These are phyloP conservation scores for Incumbomyces lentus DNA, from an alignment of 2,329 filamentous ascomycete species.

Conservation along the genomic window DNA sequence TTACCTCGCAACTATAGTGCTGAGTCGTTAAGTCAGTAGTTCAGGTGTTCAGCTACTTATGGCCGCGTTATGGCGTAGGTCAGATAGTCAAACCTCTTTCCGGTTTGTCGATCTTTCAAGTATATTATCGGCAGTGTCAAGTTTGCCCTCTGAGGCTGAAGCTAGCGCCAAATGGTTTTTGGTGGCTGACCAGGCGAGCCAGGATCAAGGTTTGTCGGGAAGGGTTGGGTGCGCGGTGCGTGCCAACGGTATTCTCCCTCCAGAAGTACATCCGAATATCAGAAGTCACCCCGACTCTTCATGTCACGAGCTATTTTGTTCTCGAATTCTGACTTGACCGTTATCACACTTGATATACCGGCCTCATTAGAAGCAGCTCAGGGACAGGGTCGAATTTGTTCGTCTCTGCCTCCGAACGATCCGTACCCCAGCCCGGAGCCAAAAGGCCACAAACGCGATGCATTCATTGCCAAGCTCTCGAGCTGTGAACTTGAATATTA, in stretches of 20 bases:
- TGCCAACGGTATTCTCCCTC: no score
- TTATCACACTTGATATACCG: conserved; percentile 49
- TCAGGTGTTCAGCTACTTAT: no score
- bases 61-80: no score
- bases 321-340: conserved; percentile 34
- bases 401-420: conserved; percentile 32
- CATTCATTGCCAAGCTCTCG: conserved; percentile 29
- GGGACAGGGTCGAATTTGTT: conserved; percentile 30
- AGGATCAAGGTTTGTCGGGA: not conserved
- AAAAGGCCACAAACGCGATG: conserved; percentile 36
- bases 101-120: no score
- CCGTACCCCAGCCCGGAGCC: conserved; percentile 45
- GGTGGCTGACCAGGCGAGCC: no score
- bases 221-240: conserved; percentile 4
- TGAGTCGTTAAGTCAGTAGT: no score
- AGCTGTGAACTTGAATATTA: conserved; percentile 26
- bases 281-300: not conserved
- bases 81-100: no score
- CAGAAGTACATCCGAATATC: not conserved
- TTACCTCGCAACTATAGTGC: no score
- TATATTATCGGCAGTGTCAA: no score
- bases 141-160: no score
- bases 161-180: not conserved
- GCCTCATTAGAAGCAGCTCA: conserved; percentile 47
- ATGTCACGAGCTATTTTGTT: conserved; percentile 35